Base-by-base conservation (phyloP, 352 stramenopile species). In the Pythium insidiosum region DNA sequence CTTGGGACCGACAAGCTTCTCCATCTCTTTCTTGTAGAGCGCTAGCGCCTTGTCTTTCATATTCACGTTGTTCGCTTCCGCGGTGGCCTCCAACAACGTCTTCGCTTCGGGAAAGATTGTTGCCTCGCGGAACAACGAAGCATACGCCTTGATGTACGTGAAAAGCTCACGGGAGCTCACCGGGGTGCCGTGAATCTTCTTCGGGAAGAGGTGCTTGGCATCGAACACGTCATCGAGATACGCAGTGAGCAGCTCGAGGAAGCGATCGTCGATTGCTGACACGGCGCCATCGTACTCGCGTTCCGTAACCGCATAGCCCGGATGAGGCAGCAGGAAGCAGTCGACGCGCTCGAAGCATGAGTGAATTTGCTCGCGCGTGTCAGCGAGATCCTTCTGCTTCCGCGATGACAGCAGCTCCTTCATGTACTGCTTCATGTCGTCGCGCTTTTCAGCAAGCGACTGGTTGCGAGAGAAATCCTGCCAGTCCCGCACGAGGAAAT, bases 401-500 rank as follows among this genome's bases (percentile, higher is more conserved):
- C 95, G 83, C 33, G 92, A 88, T 18, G 74, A 78, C 16, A 99
- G 74, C 19, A 98, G 66, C 43, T 97, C 78, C 34, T 87, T 66
- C 57, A 97, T 85, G 61, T 99, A 99, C 46, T 82, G 64, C 39
- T 88, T 69, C 93, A 98, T 98, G 67, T 97, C 84, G 25, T 88
- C 71, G 38, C 88, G 73, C 52, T 95, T 94, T 53, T 94, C 80
- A 11, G 79, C 68, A 38, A 96, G 48, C 49, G 62, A 97, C 74
- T 79, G 85, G 61, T 68, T 97, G 29, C 78, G 67, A n/a, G 74
- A 94, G 56, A 98, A 98, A 54, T 98, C 94, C 62, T 98, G 94
- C 94, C 95, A 99, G 73, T 99, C 96, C 22, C 97, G 88, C 46
- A 99, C 95, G 13, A 99, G 66, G 47, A 99, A 99, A 67, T 99